These are phyloP conservation scores for Penicillium robsamsonii DNA, from an alignment of 495 filamentous ascomycete species.

Conservation along the genomic window DNA sequence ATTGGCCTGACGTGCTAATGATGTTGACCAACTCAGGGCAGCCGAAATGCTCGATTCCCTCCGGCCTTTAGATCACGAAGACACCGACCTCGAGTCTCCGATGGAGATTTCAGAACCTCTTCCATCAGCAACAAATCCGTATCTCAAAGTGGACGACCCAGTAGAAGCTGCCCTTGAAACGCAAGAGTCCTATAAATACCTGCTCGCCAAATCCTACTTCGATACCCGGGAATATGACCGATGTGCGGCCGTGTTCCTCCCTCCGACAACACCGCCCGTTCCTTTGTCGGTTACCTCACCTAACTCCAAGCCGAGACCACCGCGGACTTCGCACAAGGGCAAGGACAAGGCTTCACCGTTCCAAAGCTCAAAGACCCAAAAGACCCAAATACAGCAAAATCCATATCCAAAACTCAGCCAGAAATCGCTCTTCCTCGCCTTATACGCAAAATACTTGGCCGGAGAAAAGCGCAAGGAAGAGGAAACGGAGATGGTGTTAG, in stretches of 20 bases:
- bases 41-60: constrained; percentile 91
- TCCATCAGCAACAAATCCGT: constrained; percentile 39
- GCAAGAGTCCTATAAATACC: constrained; percentile 74
- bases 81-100: constrained; percentile 58
- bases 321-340: constrained; percentile 47
- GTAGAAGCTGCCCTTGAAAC: constrained; percentile 75
- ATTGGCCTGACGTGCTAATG: background rate
- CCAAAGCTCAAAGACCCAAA: constrained; percentile 27
- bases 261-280: constrained; percentile 64
- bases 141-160: constrained; percentile 52
- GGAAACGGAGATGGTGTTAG: constrained; percentile 95
- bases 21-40: constrained; percentile 58
- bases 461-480: constrained; percentile 97
- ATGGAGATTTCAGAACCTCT: constrained; percentile 50
- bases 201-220: constrained; percentile 92
- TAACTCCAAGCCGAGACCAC: constrained; percentile 39
- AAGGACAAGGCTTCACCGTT: constrained; percentile 52
- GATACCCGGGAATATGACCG: constrained; percentile 95
- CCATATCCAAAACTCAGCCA: constrained; percentile 67
- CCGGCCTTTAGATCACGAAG: constrained; percentile 45
- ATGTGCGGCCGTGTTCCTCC: constrained; percentile 86
- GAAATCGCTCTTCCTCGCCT: constrained; percentile 84
- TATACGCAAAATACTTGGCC: constrained; percentile 89
- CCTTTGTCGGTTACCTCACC: constrained; percentile 51
- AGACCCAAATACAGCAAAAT: constrained; percentile 30